Conservation (phyloP, 306 rosid species). For the Fragaria vesca region DNA sequence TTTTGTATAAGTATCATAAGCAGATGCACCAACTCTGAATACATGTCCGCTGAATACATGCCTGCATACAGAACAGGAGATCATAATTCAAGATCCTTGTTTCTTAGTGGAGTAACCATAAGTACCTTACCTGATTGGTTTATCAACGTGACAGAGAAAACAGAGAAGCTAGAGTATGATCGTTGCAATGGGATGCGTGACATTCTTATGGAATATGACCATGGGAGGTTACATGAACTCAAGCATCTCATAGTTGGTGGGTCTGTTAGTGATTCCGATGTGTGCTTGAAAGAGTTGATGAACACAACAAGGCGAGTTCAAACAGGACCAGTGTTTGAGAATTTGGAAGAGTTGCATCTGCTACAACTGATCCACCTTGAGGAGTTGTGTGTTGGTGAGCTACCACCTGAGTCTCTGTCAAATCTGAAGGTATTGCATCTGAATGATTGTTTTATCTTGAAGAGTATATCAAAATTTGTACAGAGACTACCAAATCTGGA, state of each 20-base stretch:
- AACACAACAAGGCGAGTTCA: not conserved
- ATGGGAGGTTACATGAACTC: too few relatives aligned
- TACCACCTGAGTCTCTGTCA: not conserved
- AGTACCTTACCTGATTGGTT: not conserved
- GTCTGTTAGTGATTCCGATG: too few relatives aligned
- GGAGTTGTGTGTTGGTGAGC: not conserved
- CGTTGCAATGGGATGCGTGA: too few relatives aligned
- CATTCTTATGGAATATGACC: too few relatives aligned
- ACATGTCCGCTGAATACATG: too few relatives aligned
- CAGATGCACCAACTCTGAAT: not conserved
- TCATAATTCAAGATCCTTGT: not conserved
- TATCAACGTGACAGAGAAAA: not conserved
- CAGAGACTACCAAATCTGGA: slow-evolving; percentile 8
- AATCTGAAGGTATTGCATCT: not conserved
- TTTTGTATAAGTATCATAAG: not conserved
- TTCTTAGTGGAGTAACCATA: not conserved
- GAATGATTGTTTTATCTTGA: not conserved
- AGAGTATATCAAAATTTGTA: not conserved
- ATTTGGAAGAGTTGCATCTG: not conserved
- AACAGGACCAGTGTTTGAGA: not conserved
- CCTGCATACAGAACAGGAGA: not conserved
- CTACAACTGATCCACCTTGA: not conserved
- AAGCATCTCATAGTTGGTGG: too few relatives aligned
- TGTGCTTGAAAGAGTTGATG: not conserved
- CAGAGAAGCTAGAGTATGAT: not conserved